Evolutionary conservation across 345 rosid genomes (phyloP).

Genomic region (Eucalyptus erythrocorys): DNA sequence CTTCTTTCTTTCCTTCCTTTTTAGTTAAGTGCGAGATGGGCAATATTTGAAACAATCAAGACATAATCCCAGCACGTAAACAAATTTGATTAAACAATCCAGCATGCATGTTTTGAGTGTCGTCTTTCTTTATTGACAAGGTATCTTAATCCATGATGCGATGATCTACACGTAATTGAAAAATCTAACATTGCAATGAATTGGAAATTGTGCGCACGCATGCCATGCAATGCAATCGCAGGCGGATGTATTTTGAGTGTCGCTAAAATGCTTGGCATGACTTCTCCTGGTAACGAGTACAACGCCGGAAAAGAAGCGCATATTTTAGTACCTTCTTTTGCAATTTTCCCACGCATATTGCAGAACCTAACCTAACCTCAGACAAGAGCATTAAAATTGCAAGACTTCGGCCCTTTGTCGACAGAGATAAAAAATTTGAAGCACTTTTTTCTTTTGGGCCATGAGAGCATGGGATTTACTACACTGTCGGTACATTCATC

Average conservation of each 20-base stretch:
- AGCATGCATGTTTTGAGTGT: neutral
- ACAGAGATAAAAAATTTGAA: neutral
- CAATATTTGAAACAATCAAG: neutral
- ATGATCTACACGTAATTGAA: neutral
- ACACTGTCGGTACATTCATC: neutral
- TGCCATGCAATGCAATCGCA: neutral
- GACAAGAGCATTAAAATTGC: neutral
- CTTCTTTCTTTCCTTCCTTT: neutral
- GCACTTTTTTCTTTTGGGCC: neutral
- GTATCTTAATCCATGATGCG: neutral
- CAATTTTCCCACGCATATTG: neutral
- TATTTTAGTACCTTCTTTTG: neutral
- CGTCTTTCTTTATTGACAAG: neutral
- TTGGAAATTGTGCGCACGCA: neutral
- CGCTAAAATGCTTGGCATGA: neutral
- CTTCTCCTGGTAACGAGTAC: neutral
- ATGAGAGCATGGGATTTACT: neutral
- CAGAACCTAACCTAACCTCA: neutral
- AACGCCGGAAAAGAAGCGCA: rapidly evolving
- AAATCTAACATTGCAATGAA: neutral
- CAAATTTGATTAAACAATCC: neutral
- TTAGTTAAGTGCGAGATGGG: neutral
- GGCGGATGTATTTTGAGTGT: neutral
- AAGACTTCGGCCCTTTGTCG: neutral
- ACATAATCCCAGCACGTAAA: neutral